Base-by-base conservation (phyloP, 2,329 filamentous ascomycete species). In the Venturia oleaginea region DNA sequence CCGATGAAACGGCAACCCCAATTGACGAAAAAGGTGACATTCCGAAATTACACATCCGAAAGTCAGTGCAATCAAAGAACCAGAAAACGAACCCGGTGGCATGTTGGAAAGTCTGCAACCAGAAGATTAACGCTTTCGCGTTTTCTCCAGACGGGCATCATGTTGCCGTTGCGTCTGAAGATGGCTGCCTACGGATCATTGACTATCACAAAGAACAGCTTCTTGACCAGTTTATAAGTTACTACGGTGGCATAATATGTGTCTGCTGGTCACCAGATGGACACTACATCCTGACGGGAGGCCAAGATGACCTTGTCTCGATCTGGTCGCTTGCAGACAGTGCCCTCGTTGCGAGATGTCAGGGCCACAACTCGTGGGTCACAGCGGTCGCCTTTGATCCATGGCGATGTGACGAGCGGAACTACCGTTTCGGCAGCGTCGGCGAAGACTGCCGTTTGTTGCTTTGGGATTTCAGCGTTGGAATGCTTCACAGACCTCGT, bases 211-310 rank as follows among this genome's bases (percentile, higher is more conserved):
- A 89, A 68, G 94, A 99, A 79, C 85, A 91, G 91, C 81, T 97
- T n/a, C 79, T 94, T 15, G 91, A 93, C 71, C 80, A 96, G 55
- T 97, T 91, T 75, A 86, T 88, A 70, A 91, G 91, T 64, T 99
- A 97, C 78, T 99, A 97, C 71, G 94, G 94, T 59, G 93, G 91
- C 3, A 82, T 99, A 67, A 89, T 89, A 55, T 96, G 92, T 72
- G 92, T 97, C 2, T 96, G 91, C 77, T 99, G 94, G 94, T 97
- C 93, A 7, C 94, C 94, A 11, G 94, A 99, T 72, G 92, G 92
- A 62, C 93, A 95, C 73, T 99, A 97, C 74, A 87, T 99, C 62
- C 81, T 99, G 22, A 97, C 94, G 0, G 94, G 94, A 62, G 92
- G 94, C 4, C 93, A 97, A 76, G 94, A 99, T 74, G 94, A 99